Base-by-base conservation (phyloP, 257 asterid species). In the Ophiorrhiza pumila region DNA sequence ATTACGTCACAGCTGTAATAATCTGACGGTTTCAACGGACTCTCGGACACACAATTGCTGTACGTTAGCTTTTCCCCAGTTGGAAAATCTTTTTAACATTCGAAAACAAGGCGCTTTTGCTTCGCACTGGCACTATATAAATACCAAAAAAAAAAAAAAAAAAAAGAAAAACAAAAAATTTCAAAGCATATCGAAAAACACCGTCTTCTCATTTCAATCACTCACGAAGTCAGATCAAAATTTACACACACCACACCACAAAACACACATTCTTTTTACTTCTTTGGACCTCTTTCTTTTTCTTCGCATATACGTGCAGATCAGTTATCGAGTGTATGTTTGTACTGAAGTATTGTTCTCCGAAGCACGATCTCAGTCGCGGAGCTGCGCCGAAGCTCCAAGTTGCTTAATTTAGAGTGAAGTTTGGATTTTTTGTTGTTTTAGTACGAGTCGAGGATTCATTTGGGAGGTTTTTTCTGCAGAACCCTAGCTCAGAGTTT, bases 171-270 rank as follows among this genome's bases (percentile, higher is more conserved):
- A 20, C 1, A 1, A 25, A 47, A 49, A 47, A 35, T 32, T 35
- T 45, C 20, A 50, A 43, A 37, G 71, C 66, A 17, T 67, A 77
- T 53, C 76, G 71, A 32, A 55, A 37, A 53, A 22, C 34, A 27
- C 68, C 73, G 31, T 39, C 70, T 75, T 35, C 68, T 35, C 34
- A 80, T 74, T 74, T 71, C 65, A 67, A 68, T 43, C 85, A 60
- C 87, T 64, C 42, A 34, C 39, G 69, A 64, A 64, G 34, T 53
- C 84, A 58, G 74, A 69, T 74, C 76, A 52, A 65, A 20, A 50
- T 72, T 18, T 78, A 43, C 68, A n/a, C 79, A 65, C 73, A 23
- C 55, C 49, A 10, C 66, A 27, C 71, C 68, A 7, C 77, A 57
- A 67, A 41, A 63, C 56, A 14, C 66, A n/a, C 73, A 64, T n/a